Evolutionary conservation across 225 moss, liverwort and hornwort species (phyloP).

Genomic region (Climacium dendroides): DNA sequence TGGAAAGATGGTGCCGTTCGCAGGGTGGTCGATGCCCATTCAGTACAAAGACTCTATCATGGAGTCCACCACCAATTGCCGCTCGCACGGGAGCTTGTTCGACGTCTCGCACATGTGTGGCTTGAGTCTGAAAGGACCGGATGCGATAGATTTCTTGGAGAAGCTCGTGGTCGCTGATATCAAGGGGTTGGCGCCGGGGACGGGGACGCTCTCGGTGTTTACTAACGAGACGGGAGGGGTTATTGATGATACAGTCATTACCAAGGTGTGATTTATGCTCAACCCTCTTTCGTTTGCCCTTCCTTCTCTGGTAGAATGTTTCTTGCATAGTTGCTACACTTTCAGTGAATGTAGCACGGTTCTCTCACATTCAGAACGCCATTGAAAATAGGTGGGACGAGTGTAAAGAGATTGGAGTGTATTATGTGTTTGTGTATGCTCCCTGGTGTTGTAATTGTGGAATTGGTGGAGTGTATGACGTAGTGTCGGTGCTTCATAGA

Average conservation of each 20-base stretch:
- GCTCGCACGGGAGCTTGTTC: slow-evolving; percentile 71
- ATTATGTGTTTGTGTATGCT: too few relatives aligned
- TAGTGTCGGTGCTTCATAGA: not conserved
- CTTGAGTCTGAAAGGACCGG: slow-evolving; percentile 70
- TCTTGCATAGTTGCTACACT: not conserved
- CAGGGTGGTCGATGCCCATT: slow-evolving; percentile 96
- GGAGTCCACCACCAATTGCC: slow-evolving; percentile 88
- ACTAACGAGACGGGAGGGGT: slow-evolving; percentile 90
- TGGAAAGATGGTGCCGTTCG: slow-evolving; percentile 98
- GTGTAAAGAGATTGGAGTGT: not conserved
- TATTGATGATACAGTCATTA: slow-evolving; percentile 91
- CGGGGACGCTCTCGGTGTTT: slow-evolving; percentile 78
- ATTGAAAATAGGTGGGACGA: not conserved
- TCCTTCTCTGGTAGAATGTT: not conserved
- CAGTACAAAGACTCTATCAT: slow-evolving; percentile 98
- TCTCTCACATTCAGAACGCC: not conserved
- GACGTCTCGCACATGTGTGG: slow-evolving; percentile 99
- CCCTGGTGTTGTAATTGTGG: not conserved
- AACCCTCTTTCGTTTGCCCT: not conserved
- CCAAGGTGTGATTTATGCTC: slow-evolving; percentile 26
- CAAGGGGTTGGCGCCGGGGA: slow-evolving; percentile 52
- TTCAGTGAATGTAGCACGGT: not conserved
- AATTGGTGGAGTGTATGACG: not conserved
- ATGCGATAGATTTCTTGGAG: slow-evolving; percentile 83
- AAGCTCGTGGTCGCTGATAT: slow-evolving; percentile 89